Conservation (phyloP, 2,329 filamentous ascomycete genomes). For the Fusarium phyllophilum region DNA sequence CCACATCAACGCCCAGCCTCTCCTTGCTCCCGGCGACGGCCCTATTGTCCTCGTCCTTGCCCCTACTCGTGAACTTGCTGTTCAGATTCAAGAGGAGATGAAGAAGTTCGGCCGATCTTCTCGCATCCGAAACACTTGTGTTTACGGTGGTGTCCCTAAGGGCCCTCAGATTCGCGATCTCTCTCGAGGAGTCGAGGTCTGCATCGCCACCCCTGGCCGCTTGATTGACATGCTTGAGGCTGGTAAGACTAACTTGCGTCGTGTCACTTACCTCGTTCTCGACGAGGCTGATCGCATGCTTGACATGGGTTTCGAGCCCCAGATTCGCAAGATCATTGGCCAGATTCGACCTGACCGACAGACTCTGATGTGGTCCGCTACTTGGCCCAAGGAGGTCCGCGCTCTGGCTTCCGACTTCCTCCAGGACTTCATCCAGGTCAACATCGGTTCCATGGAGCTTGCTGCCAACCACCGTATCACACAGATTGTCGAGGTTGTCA, state of each 20-base stretch:
- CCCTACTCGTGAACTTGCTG: constrained; percentile 95
- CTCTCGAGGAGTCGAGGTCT: constrained; percentile 94
- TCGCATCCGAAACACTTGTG: constrained; percentile 97
- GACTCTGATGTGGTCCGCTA: constrained; percentile 99
- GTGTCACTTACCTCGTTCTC: constrained; percentile 97
- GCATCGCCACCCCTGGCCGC: constrained; percentile 97
- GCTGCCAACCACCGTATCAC: constrained; percentile 98
- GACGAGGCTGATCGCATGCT: constrained; percentile 99
- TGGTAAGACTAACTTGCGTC: constrained; percentile 96
- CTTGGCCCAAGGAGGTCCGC: constrained; percentile 98
- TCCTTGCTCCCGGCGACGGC: constrained; percentile 92
- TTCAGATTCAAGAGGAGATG: constrained; percentile 98
- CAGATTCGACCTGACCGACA: constrained; percentile 99
- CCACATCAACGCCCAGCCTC: constrained; percentile 98
- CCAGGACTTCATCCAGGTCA: constrained; percentile 97
- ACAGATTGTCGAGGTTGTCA: constrained; percentile 95
- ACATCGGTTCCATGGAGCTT: constrained; percentile 95
- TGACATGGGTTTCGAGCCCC: constrained; percentile 99
- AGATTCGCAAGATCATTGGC: constrained; percentile 97
- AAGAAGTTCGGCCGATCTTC: constrained; percentile 99
- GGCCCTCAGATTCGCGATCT: constrained; percentile 97
- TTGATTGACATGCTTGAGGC: constrained; percentile 98
- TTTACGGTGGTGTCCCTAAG: constrained; percentile 99
- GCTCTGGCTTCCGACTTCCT: constrained; percentile 91
- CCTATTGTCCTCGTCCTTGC: constrained; percentile 97